phyloP scores from a whole-genome alignment of 768 basidiomycete species.

The Erythrobasidium yunnanense region DNA sequence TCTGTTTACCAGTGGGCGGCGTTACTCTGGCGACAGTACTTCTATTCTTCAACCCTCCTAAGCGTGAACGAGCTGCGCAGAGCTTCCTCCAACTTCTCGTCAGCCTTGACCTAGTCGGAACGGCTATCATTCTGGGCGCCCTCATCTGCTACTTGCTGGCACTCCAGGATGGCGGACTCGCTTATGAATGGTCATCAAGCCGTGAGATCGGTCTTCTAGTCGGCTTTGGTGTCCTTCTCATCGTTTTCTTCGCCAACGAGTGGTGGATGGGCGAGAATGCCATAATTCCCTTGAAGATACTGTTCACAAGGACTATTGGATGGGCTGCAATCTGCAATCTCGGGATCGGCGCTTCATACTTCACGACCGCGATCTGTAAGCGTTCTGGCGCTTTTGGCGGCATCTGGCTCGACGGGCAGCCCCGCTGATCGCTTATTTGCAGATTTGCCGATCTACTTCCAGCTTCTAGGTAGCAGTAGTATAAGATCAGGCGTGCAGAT shows the following conservation, averaged over 20 bases:
- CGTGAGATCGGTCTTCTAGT: constrained; percentile 1
- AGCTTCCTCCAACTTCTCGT: not conserved
- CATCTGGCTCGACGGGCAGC: too few species aligned
- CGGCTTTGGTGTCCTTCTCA: not conserved
- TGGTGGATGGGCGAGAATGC: not conserved
- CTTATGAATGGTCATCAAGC: not conserved
- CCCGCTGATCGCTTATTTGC: too few species aligned
- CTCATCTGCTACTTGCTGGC: not conserved
- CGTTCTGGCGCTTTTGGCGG: too few species aligned
- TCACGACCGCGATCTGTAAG: not conserved
- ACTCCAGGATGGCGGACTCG: not conserved
- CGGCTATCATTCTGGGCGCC: not conserved
- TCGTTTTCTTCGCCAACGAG: not conserved
- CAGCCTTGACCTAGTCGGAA: constrained; percentile 1
- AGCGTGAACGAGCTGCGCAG: not conserved
- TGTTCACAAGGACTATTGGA: not conserved
- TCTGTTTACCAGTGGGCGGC: not conserved
- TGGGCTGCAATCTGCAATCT: not conserved
- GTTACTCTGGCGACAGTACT: not conserved
- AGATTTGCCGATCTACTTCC: not conserved
- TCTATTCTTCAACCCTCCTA: constrained; percentile 6
- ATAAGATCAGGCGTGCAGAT: not conserved
- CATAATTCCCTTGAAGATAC: not conserved
- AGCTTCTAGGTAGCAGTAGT: not conserved
- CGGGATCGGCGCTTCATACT: not conserved